A percentile compares a stretch with the other conserved stretches of the same genome.
phyloP scores from a whole-genome alignment of 257 asterid species.

The Nicotiana attenuata region DNA sequence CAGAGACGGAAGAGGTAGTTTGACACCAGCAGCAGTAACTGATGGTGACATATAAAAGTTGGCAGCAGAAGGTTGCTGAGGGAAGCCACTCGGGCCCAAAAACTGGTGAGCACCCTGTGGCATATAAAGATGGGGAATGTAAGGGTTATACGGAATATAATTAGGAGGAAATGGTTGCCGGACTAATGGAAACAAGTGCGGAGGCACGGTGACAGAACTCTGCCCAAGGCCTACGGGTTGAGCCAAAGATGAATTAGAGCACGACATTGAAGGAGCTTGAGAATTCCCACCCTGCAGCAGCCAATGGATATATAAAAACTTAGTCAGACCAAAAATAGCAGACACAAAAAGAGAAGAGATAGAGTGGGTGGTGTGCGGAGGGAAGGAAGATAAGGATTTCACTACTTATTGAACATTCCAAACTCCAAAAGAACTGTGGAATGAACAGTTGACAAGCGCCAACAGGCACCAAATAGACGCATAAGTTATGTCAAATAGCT shows the following conservation, averaged over 20 bases:
- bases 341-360: background rate
- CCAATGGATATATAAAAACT: background rate
- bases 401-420: no score
- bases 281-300: slow-evolving; percentile 38
- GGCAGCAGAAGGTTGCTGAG: slow-evolving; percentile 47
- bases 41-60: slow-evolving; percentile 41
- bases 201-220: slow-evolving; percentile 38
- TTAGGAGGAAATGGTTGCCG: slow-evolving; percentile 58
- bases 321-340: background rate
- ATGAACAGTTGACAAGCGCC: background rate
- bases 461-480: background rate
- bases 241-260: slow-evolving; percentile 29
- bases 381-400: no score
- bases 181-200: slow-evolving; percentile 38
- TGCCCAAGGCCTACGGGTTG: slow-evolving; percentile 35
- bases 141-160: slow-evolving; percentile 46
- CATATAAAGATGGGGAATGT: slow-evolving; percentile 43
- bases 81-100: slow-evolving; percentile 45
- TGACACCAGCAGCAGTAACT: slow-evolving; percentile 35
- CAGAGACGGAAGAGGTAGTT: slow-evolving; percentile 32
- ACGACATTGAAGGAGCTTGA: slow-evolving; percentile 27
- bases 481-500: background rate
- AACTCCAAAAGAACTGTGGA: background rate
- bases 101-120: slow-evolving; percentile 45
- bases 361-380: no score